Conservation (phyloP, 2,329 filamentous ascomycete species). For the Colletotrichum lindemuthianum region DNA sequence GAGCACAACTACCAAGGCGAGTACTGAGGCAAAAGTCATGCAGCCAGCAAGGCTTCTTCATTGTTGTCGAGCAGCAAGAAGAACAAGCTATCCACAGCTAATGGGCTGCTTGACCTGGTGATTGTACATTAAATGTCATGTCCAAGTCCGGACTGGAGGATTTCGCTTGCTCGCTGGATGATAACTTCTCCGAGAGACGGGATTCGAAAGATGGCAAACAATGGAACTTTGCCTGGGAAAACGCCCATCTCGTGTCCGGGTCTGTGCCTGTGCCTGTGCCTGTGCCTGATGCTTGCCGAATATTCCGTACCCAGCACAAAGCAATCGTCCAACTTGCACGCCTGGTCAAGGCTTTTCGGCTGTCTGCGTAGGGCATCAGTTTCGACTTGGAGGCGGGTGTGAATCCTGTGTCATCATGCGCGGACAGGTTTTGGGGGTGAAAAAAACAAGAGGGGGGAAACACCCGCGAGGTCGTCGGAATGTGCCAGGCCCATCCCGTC, state of each 20-base stretch:
- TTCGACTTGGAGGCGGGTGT: conserved; percentile 22
- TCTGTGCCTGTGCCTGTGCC: conserved; percentile 11
- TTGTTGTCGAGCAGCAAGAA: too few relatives aligned
- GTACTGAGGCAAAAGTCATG: conserved; percentile 47
- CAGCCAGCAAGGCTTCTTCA: conserved; percentile 44
- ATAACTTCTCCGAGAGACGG: conserved; percentile 24
- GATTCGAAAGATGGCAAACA: conserved; percentile 17
- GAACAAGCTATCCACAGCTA: conserved; percentile 36
- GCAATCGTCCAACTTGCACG: too few relatives aligned
- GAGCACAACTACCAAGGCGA: too few relatives aligned
- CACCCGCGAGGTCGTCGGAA: conserved; percentile 15
- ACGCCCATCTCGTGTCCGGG: conserved; percentile 30
- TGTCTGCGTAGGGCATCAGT: conserved; percentile 10
- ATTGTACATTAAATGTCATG: conserved; percentile 38
- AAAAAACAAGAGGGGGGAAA: conserved; percentile 1
- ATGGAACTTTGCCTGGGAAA: conserved; percentile 9
- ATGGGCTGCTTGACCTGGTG: conserved; percentile 41
- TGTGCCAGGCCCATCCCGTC: conserved; percentile 33
- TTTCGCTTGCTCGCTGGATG: conserved; percentile 28
- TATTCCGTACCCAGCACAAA: too few relatives aligned
- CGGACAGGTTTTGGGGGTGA: conserved; percentile 4
- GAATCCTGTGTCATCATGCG: conserved; percentile 1
- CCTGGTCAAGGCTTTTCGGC: conserved; percentile 27
- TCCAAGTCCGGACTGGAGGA: conserved; percentile 20
- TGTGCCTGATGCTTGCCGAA: too few relatives aligned